These are phyloP conservation scores for Immersiporthe knoxdaviesiana DNA, from an alignment of 2,329 filamentous ascomycete genomes.

Conservation along the genomic window DNA sequence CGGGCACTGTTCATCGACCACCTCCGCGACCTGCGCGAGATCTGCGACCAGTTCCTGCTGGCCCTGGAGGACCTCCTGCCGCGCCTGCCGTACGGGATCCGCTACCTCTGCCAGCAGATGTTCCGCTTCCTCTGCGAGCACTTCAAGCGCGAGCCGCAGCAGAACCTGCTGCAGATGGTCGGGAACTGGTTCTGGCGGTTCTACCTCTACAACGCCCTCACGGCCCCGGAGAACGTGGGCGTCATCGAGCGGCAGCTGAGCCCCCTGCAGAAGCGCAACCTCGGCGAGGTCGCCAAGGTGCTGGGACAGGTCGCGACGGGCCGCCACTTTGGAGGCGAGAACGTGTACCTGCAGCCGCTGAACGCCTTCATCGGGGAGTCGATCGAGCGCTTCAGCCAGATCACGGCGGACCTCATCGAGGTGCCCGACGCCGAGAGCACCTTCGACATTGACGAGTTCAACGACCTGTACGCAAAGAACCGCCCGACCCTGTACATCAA, in stretches of 20 bases:
- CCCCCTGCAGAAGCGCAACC: conserved; percentile 89
- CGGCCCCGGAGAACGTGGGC: conserved; percentile 89
- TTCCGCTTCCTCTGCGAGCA: conserved; percentile 76
- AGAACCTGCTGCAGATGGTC: conserved; percentile 79
- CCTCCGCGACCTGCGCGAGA: conserved; percentile 89
- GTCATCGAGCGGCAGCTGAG: conserved; percentile 88
- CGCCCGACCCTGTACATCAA: conserved; percentile 99
- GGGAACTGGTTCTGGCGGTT: conserved; percentile 93
- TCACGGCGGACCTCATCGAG: conserved; percentile 77
- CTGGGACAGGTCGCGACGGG: conserved; percentile 87
- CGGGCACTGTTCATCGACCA: conserved; percentile 92
- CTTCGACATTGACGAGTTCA: conserved; percentile 99
- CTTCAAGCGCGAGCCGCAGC: conserved; percentile 79
- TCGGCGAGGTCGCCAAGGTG: conserved; percentile 89
- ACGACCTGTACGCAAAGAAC: conserved; percentile 93
- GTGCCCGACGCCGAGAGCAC: conserved; percentile 86
- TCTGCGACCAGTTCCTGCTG: conserved; percentile 87
- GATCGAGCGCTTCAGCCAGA: conserved; percentile 75
- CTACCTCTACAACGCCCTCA: conserved; percentile 87
- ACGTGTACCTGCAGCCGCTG: conserved; percentile 92
- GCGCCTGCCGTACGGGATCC: conserved; percentile 89
- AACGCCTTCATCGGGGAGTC: conserved; percentile 91
- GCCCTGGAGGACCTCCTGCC: conserved; percentile 81
- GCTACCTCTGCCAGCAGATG: conserved; percentile 84
- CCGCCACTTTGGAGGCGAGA: conserved; percentile 88